Base-by-base conservation (phyloP, 2,329 filamentous ascomycete genomes). In the Botrytis porri region DNA sequence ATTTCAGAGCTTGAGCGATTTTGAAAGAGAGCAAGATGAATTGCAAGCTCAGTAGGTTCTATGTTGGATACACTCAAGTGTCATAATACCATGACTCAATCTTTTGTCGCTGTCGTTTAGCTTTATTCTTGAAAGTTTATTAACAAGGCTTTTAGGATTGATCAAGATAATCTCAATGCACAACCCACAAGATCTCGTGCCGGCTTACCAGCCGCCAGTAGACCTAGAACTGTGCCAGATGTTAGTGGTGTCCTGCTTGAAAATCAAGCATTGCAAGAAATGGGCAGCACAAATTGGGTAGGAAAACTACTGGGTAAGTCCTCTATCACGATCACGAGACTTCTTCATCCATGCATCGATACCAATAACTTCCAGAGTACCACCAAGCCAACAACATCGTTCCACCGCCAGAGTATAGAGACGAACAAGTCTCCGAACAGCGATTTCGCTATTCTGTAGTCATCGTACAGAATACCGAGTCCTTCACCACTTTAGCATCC, bases 241-340 rank as follows among this genome's bases (percentile, higher is more conserved):
- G 7, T 69, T 5, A 62, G 74, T 35, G 63, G 51, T 16, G 43
- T 75, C 7, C 59, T 57, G 4, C 73, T 72, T 25, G 78, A 78
- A 51, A 45, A 71, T 14, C 41, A 62, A 32, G 77, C 76, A 22
- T 32, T 77, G 8, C 43, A 74, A 16, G 76, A 77, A 25, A 74
- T 80, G 25, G 78, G 79, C 18, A 67, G 69, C n/a, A 76, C 41
- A 9, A 80, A 81, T 64, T 81, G 80, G 80, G 74, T 80, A 60
- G 78, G 78, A 48, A 78, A 63, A 70, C 72, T 81, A 14, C 67
- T 75, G 8, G 78, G 80, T 80, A 69, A 69, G 69, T 39, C 37
- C 29, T 41, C 43, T 61, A 39, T 32, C 61, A 43, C 51, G 10
- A 51, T 32, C 61, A 43, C 51, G n/a, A 29, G 35, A 20, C 57